Conservation (phyloP, 805 yeast species). For the Candida sanyiensis region DNA sequence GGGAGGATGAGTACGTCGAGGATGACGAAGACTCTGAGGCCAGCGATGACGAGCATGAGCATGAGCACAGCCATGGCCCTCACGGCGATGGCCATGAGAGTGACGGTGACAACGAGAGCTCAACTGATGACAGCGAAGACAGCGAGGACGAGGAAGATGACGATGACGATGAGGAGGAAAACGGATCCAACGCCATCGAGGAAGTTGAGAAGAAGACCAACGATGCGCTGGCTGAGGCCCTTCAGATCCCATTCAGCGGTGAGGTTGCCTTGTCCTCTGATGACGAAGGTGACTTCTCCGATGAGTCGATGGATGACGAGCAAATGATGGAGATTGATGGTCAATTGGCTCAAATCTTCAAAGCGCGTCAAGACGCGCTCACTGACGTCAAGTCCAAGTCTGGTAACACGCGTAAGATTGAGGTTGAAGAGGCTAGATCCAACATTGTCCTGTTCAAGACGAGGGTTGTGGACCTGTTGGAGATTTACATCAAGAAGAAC, state of each 20-base stretch:
- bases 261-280: slow-evolving; percentile 37
- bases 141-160: slow-evolving; percentile 30
- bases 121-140: slow-evolving; percentile 26
- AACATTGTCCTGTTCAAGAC: slow-evolving; percentile 74
- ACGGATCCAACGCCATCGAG: slow-evolving; percentile 26
- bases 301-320: slow-evolving; percentile 90
- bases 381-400: slow-evolving; percentile 41
- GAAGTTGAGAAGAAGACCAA: slow-evolving; percentile 51
- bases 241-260: slow-evolving; percentile 53
- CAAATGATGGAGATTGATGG: slow-evolving; percentile 93
- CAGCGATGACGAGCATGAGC: slow-evolving; percentile 27
- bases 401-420: slow-evolving; percentile 65
- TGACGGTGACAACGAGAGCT: slow-evolving; percentile 23
- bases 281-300: slow-evolving; percentile 51
- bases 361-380: slow-evolving; percentile 70
- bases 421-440: slow-evolving; percentile 73
- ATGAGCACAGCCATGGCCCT: slow-evolving; percentile 24
- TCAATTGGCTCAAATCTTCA: slow-evolving; percentile 76
- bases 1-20: slow-evolving; percentile 44
- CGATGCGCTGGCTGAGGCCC: slow-evolving; percentile 61
- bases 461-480: slow-evolving; percentile 72
- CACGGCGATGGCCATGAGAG: slow-evolving; percentile 27
- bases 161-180: slow-evolving; percentile 31
- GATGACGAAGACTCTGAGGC: slow-evolving; percentile 38
- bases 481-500: slow-evolving; percentile 43